Percentiles rank a stretch among this genome's conserved stretches.
Evolutionary conservation across 2,329 filamentous ascomycete species (phyloP).

Genomic region (Nemania bipapillata): DNA sequence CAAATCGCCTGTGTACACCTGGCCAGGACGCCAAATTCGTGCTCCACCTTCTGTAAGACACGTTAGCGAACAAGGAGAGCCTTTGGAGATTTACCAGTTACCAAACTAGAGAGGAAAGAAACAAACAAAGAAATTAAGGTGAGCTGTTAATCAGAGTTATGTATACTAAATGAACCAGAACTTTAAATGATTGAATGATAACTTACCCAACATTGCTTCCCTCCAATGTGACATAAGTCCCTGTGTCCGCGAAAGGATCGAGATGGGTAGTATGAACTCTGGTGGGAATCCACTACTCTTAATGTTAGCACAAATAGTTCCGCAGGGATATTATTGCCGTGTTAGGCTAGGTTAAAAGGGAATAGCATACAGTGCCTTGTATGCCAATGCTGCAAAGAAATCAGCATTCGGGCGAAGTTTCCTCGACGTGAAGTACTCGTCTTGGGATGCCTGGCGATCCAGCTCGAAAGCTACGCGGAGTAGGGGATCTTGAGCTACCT

Average conservation of each 20-base stretch:
- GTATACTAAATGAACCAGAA: not conserved
- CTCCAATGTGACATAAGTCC: constrained; percentile 43
- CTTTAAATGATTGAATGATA: too few relatives aligned
- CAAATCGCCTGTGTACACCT: constrained; percentile 1
- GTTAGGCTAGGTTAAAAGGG: not conserved
- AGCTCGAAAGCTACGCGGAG: constrained; percentile 38
- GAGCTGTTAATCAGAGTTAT: too few relatives aligned
- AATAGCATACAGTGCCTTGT: constrained; percentile 37
- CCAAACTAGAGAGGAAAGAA: not conserved
- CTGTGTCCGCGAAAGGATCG: constrained; percentile 37
- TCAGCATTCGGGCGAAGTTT: constrained; percentile 42
- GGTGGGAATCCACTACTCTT: constrained; percentile 35
- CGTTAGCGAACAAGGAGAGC: not conserved
- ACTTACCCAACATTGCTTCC: constrained; percentile 37
- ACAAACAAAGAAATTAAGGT: too few relatives aligned
- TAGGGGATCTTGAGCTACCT: constrained; percentile 36
- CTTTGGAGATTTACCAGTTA: not conserved
- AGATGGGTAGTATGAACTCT: constrained; percentile 41
- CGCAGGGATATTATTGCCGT: not conserved
- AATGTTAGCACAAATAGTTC: constrained; percentile 11
- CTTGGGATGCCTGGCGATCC: constrained; percentile 36
- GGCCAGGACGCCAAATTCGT: constrained; percentile 5
- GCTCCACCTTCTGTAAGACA: constrained; percentile 6
- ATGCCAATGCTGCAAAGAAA: constrained; percentile 40
- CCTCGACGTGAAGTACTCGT: constrained; percentile 43